phyloP scores from a whole-genome alignment of 129 eudicot genomes.

The Saussurea involucrata region DNA sequence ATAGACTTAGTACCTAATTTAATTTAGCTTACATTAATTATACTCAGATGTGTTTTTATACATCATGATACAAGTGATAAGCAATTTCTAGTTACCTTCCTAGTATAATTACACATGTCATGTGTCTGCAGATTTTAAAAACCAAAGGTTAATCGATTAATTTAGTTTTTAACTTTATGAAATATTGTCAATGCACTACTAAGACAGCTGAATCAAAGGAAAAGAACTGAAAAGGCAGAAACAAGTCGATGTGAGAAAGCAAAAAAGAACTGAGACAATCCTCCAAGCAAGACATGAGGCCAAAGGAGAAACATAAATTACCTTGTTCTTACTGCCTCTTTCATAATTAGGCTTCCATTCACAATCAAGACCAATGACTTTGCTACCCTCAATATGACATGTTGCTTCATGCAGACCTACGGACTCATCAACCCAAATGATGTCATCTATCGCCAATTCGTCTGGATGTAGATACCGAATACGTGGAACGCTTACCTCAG shows the following conservation, averaged over 20 bases:
- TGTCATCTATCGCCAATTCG: slow-evolving; percentile 67
- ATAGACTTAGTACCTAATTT: neutral
- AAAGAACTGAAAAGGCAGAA: no score
- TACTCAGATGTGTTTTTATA: neutral
- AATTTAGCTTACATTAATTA: neutral
- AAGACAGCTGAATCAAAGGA: no score
- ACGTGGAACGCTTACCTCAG: slow-evolving; percentile 44
- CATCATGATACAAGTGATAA: neutral
- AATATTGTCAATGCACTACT: neutral
- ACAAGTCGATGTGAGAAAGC: no score
- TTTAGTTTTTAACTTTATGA: neutral
- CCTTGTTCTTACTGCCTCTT: slow-evolving; percentile 82
- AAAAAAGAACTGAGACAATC: neutral
- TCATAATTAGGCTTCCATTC: slow-evolving; percentile 96
- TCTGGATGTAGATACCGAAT: slow-evolving; percentile 55
- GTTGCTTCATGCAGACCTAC: slow-evolving; percentile 61
- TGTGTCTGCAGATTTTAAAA: neutral
- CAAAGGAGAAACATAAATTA: slow-evolving; percentile 11
- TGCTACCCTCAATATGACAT: slow-evolving; percentile 62
- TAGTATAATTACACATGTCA: neutral
- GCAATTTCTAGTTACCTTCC: neutral
- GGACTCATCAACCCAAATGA: slow-evolving; percentile 83
- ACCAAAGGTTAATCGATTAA: neutral
- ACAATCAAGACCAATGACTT: slow-evolving; percentile 95
- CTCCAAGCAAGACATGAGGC: neutral